Base-by-base conservation (phyloP, 2,329 filamentous ascomycete genomes). In the Aschersonia sp. region DNA sequence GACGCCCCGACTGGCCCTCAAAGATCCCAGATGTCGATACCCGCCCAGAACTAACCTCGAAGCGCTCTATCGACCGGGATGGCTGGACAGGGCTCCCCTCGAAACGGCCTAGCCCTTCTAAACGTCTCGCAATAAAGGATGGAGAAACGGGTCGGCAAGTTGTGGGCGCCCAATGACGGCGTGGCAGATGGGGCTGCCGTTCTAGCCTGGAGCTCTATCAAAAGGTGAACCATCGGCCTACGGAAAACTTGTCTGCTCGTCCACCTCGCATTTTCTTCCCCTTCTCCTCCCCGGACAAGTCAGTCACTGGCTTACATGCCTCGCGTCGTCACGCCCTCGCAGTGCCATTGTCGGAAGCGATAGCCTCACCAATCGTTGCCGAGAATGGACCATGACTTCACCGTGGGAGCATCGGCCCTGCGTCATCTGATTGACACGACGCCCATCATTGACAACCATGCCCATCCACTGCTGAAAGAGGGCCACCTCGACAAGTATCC, bases 381-480 rank as follows among this genome's bases (percentile, higher is more conserved):
- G 30, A 46, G n/a, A 14, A 47, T 47, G 46, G 46, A 46, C 11
- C 14, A 22, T 7, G 44, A 35, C 42, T 48, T 50, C 37, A 33
- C 11, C n/a, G 42, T 32, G 11, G 47, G 29, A 43, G 47, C 49
- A 14, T 54, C 60, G 48, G 56, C 58, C 4, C 55, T 63, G 30
- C 52, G 53, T 29, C 55, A 46, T 8, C 68, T 67, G 46, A 75
- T 81, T 49, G 61, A 67, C 31, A 66, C 58, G 22, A 78, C 72
- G 29, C 82, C 83, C 4, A 77, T 86, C 55, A 79, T 87, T 60
- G 83, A 87, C 63, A 78, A 85, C 55, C 83, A 87, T 58, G 81
- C 79, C 3, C 83, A 86, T 53, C 82, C 83, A 31, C 69, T 87
- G 1, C 72, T 87, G 8, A 73, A 73, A 39, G 66, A 68, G 6